Evolutionary conservation across 2,329 filamentous ascomycete species (phyloP).

Genomic region (Ophiostoma tasmaniense): DNA sequence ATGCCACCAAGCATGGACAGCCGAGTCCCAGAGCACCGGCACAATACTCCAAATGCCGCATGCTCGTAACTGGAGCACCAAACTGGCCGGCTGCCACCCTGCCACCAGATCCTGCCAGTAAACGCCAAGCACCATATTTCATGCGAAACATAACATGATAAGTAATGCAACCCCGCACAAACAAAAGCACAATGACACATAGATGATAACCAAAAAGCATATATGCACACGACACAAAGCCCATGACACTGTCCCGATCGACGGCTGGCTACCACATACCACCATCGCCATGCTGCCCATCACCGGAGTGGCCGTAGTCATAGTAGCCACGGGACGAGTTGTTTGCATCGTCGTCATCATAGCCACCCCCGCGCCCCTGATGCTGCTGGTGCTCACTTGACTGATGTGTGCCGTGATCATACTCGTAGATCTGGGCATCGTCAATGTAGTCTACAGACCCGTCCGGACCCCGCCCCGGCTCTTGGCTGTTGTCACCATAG

Average conservation of each 20-base stretch:
- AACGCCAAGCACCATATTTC: neutral
- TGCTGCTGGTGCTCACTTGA: constrained; percentile 2
- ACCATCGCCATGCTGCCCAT: constrained; percentile 20
- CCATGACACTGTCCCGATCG: neutral
- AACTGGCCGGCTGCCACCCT: neutral
- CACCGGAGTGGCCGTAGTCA: constrained; percentile 21
- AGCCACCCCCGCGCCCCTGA: neutral
- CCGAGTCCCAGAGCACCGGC: neutral
- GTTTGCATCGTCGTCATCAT: neutral
- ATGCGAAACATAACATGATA: neutral
- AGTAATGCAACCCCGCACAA: too few species aligned
- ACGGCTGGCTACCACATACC: neutral
- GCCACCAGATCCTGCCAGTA: neutral
- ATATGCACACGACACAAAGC: neutral
- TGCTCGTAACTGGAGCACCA: neutral
- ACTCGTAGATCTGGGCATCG: constrained; percentile 30
- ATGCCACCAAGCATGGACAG: neutral
- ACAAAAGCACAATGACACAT: neutral
- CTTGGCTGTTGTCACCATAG: constrained; percentile 26
- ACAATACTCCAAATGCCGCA: neutral
- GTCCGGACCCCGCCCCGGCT: constrained; percentile 18
- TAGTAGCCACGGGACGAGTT: constrained; percentile 21
- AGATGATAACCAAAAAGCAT: neutral
- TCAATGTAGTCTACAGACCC: constrained; percentile 26
- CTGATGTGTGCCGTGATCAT: constrained; percentile 25